Conservation (phyloP, 306 rosid genomes). For the Vigna mungo region DNA sequence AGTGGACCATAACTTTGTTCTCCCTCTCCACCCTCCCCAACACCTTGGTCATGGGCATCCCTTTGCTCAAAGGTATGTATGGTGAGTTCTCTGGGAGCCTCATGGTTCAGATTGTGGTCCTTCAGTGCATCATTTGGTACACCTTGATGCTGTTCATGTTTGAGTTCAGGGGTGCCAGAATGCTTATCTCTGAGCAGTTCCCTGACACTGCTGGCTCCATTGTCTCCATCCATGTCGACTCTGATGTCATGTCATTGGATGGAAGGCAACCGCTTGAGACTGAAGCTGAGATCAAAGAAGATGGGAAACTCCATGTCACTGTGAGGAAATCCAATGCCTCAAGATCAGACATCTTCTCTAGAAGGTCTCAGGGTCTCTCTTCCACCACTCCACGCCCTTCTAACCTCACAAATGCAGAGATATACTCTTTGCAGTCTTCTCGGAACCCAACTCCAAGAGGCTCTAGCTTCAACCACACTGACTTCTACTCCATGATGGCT, state of each 20-base stretch:
- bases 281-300: conserved; percentile 86
- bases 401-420: conserved; percentile 90
- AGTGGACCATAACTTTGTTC: conserved; percentile 87
- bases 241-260: conserved; percentile 86
- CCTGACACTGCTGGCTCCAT: conserved; percentile 94
- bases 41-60: conserved; percentile 92
- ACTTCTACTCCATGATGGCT: conserved; percentile 90
- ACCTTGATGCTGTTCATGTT: conserved; percentile 87
- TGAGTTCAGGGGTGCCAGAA: conserved; percentile 78
- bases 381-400: conserved; percentile 80
- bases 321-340: conserved; percentile 89
- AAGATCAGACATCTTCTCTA: conserved; percentile 78
- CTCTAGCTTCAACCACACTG: conserved; percentile 85
- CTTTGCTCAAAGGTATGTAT: conserved; percentile 88
- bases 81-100: conserved; percentile 83
- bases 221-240: conserved; percentile 92
- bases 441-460: conserved; percentile 93
- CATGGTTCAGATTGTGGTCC: conserved; percentile 94
- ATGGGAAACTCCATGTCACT: conserved; percentile 86
- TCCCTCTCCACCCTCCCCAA: conserved; percentile 88
- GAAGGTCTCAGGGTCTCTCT: conserved; percentile 78
- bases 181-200: conserved; percentile 85
- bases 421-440: conserved; percentile 82
- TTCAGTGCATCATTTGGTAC: conserved; percentile 95
- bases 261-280: conserved; percentile 82